Conservation (phyloP, 2,329 filamentous ascomycete genomes). For the Pseudogymnoascus sp. region DNA sequence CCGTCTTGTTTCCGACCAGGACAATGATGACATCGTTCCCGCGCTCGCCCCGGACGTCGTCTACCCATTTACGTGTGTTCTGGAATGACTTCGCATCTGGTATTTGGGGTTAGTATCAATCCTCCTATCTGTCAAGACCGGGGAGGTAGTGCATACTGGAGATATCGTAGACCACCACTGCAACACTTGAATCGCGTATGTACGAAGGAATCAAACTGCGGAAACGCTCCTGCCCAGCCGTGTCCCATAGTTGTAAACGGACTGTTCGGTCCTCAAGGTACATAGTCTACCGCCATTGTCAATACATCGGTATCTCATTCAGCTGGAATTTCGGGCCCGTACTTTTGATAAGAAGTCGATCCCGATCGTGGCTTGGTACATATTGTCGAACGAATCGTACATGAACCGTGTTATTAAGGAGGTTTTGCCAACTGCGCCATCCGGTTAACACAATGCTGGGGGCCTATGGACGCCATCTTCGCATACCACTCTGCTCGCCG, state of each 20-base stretch:
- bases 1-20: slow-evolving; percentile 97
- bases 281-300: slow-evolving; percentile 63
- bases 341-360: slow-evolving; percentile 99
- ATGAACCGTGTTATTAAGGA: slow-evolving; percentile 98
- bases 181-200: slow-evolving; percentile 95
- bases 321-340: slow-evolving; percentile 27
- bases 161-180: slow-evolving; percentile 98
- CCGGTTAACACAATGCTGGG: slow-evolving; percentile 17
- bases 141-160: slow-evolving; percentile 51
- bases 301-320: slow-evolving; percentile 14
- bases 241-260: slow-evolving; percentile 96
- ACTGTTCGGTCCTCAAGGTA: slow-evolving; percentile 98
- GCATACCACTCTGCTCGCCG: slow-evolving; percentile 94
- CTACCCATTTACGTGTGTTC: slow-evolving; percentile 99
- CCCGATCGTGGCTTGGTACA: slow-evolving; percentile 98
- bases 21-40: slow-evolving; percentile 99
- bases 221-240: slow-evolving; percentile 94
- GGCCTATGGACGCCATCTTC: slow-evolving; percentile 10
- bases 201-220: slow-evolving; percentile 95
- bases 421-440: slow-evolving; percentile 81
- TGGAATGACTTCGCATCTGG: slow-evolving; percentile 89
- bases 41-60: slow-evolving; percentile 91
- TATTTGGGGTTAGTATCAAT: slow-evolving; percentile 19
- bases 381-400: slow-evolving; percentile 99
- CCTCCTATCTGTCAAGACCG: not conserved